These are phyloP conservation scores for Xylaria sp. DNA, from an alignment of 2,329 filamentous ascomycete species.

Conservation along the genomic window DNA sequence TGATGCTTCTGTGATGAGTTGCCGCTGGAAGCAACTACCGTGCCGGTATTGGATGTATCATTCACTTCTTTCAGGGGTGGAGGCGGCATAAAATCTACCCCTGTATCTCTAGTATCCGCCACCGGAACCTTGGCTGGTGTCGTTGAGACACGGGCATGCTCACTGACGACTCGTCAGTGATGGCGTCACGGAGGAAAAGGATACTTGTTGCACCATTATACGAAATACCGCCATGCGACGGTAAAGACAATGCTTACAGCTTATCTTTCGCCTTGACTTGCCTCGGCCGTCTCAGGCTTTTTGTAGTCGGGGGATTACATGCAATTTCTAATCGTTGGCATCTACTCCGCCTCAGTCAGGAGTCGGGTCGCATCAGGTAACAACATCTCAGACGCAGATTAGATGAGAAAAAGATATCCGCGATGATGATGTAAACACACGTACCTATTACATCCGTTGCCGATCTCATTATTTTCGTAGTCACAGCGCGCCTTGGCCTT, in stretches of 20 bases:
- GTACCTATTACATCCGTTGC: constrained; percentile 45
- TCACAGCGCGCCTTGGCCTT: constrained; percentile 47
- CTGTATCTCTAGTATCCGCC: background rate
- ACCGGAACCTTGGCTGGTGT: background rate
- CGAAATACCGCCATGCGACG: background rate
- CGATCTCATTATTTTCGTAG: constrained; percentile 41
- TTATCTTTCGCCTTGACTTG: constrained; percentile 43
- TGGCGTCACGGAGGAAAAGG: background rate
- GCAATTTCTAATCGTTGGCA: constrained; percentile 43
- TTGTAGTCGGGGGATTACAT: constrained; percentile 46
- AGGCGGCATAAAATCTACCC: background rate
- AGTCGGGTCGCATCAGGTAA: background rate
- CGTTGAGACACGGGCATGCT: background rate
- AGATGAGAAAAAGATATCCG: background rate
- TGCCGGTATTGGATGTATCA: background rate
- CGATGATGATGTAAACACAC: background rate
- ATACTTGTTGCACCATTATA: background rate
- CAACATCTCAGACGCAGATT: background rate
- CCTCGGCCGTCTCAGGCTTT: constrained; percentile 45
- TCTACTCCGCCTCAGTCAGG: constrained; percentile 32
- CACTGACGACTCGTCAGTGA: constrained; percentile 11
- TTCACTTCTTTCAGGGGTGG: background rate
- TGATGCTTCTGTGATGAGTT: background rate
- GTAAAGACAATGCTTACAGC: constrained; percentile 33
- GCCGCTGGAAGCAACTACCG: background rate